Evolutionary conservation across 192 early-diverging fungal genomes (phyloP).

Genomic region (Entomortierella beljakovae): DNA sequence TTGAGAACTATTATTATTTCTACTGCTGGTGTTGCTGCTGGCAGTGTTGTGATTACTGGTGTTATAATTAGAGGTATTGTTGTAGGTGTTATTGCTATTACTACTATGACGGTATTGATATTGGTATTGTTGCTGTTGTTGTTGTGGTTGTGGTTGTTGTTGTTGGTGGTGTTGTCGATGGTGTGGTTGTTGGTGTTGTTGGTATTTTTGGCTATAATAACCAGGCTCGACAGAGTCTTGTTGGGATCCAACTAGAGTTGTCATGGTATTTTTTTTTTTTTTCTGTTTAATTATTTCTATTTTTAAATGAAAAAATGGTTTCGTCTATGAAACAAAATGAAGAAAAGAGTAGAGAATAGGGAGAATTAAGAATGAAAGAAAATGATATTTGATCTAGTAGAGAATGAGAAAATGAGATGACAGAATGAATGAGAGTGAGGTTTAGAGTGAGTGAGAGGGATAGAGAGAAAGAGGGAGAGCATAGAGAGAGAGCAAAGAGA

Average conservation of each 20-base stretch:
- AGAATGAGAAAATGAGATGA: background rate
- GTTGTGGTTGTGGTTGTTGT: no score
- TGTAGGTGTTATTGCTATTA: background rate
- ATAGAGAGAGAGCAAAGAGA: background rate
- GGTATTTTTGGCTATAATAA: background rate
- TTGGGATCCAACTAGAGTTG: no score
- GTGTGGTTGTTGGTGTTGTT: background rate
- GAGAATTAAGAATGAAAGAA: no score
- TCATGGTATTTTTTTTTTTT: background rate
- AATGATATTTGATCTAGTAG: no score
- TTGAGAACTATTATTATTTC: background rate
- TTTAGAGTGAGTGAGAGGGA: background rate
- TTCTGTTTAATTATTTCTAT: no score
- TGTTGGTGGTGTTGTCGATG: background rate
- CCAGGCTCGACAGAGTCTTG: no score
- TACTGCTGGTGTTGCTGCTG: slow-evolving; percentile 4
- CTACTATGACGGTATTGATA: background rate
- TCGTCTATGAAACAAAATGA: no score
- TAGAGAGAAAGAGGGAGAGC: background rate
- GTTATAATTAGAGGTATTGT: background rate
- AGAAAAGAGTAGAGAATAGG: no score
- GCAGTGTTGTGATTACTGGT: background rate
- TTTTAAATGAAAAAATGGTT: no score
- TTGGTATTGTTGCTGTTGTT: background rate
- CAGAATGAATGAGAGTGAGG: background rate